Percentiles rank a stretch among this genome's conserved stretches.
Conservation (phyloP, 1,284 basidiomycete genomes). For the Tilletiaria anomala region DNA sequence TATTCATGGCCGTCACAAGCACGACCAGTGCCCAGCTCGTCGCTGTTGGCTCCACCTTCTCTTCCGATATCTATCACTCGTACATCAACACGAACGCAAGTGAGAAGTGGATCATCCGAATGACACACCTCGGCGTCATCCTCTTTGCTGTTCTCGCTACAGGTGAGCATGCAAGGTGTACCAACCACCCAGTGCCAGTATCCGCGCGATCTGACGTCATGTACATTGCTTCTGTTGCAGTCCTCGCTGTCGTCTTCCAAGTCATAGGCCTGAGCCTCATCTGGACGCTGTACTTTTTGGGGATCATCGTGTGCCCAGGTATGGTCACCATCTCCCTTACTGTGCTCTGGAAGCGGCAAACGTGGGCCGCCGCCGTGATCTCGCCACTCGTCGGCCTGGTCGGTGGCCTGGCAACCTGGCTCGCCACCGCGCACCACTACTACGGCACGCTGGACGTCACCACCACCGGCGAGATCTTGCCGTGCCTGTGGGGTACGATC, state of each 20-base stretch:
- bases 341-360: conserved; percentile 29
- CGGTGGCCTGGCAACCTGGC: conserved; percentile 8
- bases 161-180: too few species aligned
- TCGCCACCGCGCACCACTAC: conserved; percentile 6
- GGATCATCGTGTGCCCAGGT: conserved; percentile 10
- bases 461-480: conserved; percentile 10
- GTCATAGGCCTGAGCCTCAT: too few species aligned
- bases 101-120: conserved; percentile 17
- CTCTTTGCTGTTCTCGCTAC: conserved; percentile 23
- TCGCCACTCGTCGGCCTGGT: conserved; percentile 9
- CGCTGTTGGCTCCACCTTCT: conserved; percentile 23
- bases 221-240: too few species aligned
- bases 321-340: conserved; percentile 16
- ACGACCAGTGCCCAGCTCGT: conserved; percentile 28
- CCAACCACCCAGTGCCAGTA: too few species aligned
- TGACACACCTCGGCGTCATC: conserved; percentile 15
- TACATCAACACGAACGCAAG: conserved; percentile 18
- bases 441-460: conserved; percentile 8
- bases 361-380: conserved; percentile 10
- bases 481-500: conserved; percentile 31
- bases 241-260: too few species aligned
- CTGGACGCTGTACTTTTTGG: conserved; percentile 29
- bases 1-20: conserved; percentile 28
- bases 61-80: conserved; percentile 24
- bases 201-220: too few species aligned